phyloP scores from a whole-genome alignment of 1,284 basidiomycete genomes.

The Hortiboletus rubellus region DNA sequence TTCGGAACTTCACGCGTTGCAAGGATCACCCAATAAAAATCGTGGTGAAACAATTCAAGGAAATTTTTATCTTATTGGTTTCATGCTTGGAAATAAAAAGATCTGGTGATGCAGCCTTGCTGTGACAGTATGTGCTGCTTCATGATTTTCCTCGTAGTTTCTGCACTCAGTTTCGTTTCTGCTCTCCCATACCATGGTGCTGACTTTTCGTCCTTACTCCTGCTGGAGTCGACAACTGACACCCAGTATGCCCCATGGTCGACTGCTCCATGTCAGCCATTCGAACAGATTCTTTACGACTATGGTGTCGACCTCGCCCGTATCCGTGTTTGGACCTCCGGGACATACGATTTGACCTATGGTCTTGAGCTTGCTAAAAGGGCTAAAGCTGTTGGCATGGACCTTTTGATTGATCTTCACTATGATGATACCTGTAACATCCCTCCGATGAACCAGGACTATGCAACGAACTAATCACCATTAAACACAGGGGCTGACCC shows the following conservation, averaged over 20 bases:
- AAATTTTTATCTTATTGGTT: too few relatives aligned
- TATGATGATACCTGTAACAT: slow-evolving; percentile 18
- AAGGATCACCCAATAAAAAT: too few relatives aligned
- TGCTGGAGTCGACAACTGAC: slow-evolving; percentile 11
- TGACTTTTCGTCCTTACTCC: slow-evolving; percentile 22
- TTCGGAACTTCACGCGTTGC: too few relatives aligned
- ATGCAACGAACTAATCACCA: not conserved
- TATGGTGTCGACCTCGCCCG: slow-evolving; percentile 18
- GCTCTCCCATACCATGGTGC: slow-evolving; percentile 11
- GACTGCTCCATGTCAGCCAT: not conserved
- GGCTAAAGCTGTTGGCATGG: slow-evolving; percentile 17
- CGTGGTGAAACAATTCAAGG: too few relatives aligned
- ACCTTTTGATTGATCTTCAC: slow-evolving; percentile 12
- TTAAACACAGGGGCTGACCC: slow-evolving; percentile 10
- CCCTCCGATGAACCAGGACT: not conserved
- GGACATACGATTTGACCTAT: slow-evolving; percentile 14
- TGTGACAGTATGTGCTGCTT: slow-evolving; percentile 4
- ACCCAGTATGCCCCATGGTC: not conserved
- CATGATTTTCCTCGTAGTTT: not conserved
- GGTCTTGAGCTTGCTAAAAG: slow-evolving; percentile 17
- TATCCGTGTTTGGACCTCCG: slow-evolving; percentile 15
- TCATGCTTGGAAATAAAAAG: too few relatives aligned
- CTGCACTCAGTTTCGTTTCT: slow-evolving; percentile 9
- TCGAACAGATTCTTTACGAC: slow-evolving; percentile 14
- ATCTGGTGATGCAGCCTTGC: too few relatives aligned